Base-by-base conservation (phyloP, 805 yeast genomes). In the Teunomyces panamensis region DNA sequence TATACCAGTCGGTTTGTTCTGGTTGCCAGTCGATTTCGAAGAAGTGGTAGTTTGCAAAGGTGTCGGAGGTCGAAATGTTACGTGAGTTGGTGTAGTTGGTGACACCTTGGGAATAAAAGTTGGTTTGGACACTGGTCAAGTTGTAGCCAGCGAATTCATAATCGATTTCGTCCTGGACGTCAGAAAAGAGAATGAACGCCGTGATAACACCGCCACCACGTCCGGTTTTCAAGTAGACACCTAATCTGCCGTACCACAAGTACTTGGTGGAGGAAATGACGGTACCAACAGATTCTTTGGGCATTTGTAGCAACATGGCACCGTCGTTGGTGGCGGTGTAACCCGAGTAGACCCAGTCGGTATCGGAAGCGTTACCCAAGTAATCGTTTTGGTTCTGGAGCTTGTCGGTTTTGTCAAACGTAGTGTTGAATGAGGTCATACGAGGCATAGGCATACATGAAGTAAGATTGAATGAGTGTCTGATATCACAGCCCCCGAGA, bases 91-190 rank as follows among this genome's bases (percentile, higher is more conserved):
- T 74, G 66, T 82, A 87, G 73, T 87, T 79, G 60, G 83, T 72
- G 29, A 72, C 65, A 65, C 92, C 97, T 63, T 85, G 83, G 64
- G 80, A 83, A 73, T 87, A 91, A 75, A 63, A 90, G 69, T 91
- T 91, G 26, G 90, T 74, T 74, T 91, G 91, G 1, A 83, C 87
- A 17, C 67, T 63, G 29, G 77, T 75, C 59, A 87, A 67, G 59
- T 86, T 80, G 59, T 79, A 78, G 49, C 98, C 98, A 53, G 89
- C 85, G 56, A 83, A 85, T 72, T 91, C 97, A 61, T 69, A 83
- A 78, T 91, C 97, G 58, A 90, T 78, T 76, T 91, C 97, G 73
- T 90, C 97, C 74, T 87, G 83, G 36, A 85, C 89, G 62, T 87
- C 87, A 6, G 96, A 87, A 67, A 81, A 85, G 45, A 89, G 65